Evolutionary conservation across 768 basidiomycete genomes (phyloP), one percentile per base, ranked within the genome.

Genomic region (Pleurotus citrinopileatus): DNA sequence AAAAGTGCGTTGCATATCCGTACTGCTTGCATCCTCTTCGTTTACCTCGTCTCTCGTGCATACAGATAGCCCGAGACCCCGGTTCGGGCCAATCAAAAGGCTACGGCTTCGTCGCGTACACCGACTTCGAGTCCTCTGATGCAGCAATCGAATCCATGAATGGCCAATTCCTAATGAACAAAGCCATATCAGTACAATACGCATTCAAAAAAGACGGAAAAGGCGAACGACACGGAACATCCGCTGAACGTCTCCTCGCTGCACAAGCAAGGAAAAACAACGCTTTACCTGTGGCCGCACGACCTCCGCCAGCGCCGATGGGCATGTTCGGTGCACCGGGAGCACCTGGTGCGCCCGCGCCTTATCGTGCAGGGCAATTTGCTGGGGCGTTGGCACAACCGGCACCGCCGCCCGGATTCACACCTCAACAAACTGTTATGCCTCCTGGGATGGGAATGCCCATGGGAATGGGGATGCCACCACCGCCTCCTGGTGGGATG

Each of bases 141-240:
- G 91, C 91, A 3, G 96, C 97, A 15, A 81, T 96, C 54, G 97
- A 98, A 68, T 84, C 92, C 8, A 98, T 98, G 96, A 95, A 98
- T 61, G 85, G 86, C 34, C 95, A 98, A 65, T 98, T 93, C 82
- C 79, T 98, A 43, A 95, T 95, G 89, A 98, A 98, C 78, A 98
- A 98, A 73, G 89, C 94, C 52, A 92, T 99, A 65, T 86, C 89
- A 15, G 94, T 97, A 9, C 94, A 98, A 67, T 99, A 97, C 67
- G 96, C 97, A 2, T 98, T 98, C 81, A 98, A 99, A 74, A 98
- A 98, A 73, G 97, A 98, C 64, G 94, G 93, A 40, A 96, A 98
- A 66, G 96, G 96, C 54, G 97, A 99, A 70, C 83, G 97, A 3
- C 97, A 98, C 64, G 97, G 97, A 25, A 97, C 96, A 9, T 78